A percentile compares a stretch with the other conserved stretches of the same genome.
phyloP scores from a whole-genome alignment of 768 basidiomycete genomes.

The Tricholoma bakamatsutake region DNA sequence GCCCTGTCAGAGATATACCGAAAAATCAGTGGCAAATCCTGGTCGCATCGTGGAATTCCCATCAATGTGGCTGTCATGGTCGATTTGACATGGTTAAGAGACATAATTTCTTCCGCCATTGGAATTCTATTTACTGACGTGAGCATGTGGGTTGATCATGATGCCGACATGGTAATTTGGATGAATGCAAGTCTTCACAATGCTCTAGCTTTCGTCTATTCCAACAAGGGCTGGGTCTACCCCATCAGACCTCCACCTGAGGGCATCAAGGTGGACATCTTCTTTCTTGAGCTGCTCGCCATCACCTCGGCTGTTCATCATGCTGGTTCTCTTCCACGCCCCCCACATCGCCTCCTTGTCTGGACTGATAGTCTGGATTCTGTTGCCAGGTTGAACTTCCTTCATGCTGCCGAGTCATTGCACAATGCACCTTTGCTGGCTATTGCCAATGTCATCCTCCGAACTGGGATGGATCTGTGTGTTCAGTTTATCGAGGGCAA shows the following conservation, averaged over 20 bases:
- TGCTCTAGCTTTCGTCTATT: background rate
- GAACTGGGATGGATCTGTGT: conserved; percentile 10
- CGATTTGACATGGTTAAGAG: background rate
- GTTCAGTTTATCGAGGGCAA: conserved; percentile 14
- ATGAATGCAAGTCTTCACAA: background rate
- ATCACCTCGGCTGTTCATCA: conserved; percentile 4
- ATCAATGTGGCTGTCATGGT: too few relatives aligned
- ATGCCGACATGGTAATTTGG: conserved; percentile 1
- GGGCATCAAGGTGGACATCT: background rate
- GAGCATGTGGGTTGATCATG: background rate
- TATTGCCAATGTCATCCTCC: conserved; percentile 4
- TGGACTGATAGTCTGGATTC: conserved; percentile 15
- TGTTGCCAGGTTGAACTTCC: conserved; percentile 7
- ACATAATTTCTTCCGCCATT: background rate
- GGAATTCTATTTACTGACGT: background rate
- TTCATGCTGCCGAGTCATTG: conserved; percentile 1
- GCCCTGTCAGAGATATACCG: too few relatives aligned
- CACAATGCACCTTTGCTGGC: conserved; percentile 4
- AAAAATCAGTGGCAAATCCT: too few relatives aligned
- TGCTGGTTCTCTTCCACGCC: conserved; percentile 2
- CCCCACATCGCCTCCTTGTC: conserved; percentile 10
- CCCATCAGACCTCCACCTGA: background rate
- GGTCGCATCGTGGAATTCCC: too few relatives aligned
- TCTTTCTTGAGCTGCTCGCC: conserved; percentile 5
- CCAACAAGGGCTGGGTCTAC: background rate